Conservation (phyloP, 805 yeast genomes). For the Ogataea zsoltii region DNA sequence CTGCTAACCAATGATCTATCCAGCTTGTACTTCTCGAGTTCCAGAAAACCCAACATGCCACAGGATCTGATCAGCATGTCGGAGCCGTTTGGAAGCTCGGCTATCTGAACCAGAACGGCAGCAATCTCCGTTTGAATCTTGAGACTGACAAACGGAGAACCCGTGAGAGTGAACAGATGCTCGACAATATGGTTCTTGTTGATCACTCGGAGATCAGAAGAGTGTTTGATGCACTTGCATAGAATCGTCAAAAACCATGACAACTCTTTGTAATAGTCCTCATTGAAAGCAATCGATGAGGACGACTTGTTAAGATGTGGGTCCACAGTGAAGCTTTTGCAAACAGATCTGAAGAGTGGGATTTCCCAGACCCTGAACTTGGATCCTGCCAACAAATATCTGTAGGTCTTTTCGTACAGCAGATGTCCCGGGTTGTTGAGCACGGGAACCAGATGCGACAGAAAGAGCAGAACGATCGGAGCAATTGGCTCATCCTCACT, state of each 20-base stretch:
- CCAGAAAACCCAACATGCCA: slow-evolving; percentile 45
- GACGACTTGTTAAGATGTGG: slow-evolving; percentile 21
- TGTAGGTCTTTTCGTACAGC: slow-evolving; percentile 68
- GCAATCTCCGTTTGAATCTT: slow-evolving; percentile 42
- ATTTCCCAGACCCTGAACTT: slow-evolving; percentile 40
- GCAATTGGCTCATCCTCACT: slow-evolving; percentile 32
- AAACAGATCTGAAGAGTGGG: slow-evolving; percentile 46
- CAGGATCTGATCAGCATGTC: slow-evolving; percentile 59
- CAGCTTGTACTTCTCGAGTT: slow-evolving; percentile 23
- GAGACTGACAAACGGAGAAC: slow-evolving; percentile 49
- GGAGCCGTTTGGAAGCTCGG: slow-evolving; percentile 56
- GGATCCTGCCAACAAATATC: slow-evolving; percentile 65
- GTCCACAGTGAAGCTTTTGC: slow-evolving; percentile 29
- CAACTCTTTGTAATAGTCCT: slow-evolving; percentile 55
- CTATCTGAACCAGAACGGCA: slow-evolving; percentile 46
- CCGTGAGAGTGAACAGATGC: slow-evolving; percentile 56
- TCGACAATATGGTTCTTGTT: slow-evolving; percentile 62
- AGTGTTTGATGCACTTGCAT: slow-evolving; percentile 45
- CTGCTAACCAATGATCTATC: slow-evolving; percentile 11
- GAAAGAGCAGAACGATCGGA: slow-evolving; percentile 53
- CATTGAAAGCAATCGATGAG: slow-evolving; percentile 37
- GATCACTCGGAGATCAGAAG: slow-evolving; percentile 54
- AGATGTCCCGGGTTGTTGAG: slow-evolving; percentile 70
- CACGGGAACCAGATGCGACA: slow-evolving; percentile 58
- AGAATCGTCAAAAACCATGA: slow-evolving; percentile 64